Evolutionary conservation across 2,329 filamentous ascomycete genomes (phyloP).

Genomic region (Talaromyces islandicus): DNA sequence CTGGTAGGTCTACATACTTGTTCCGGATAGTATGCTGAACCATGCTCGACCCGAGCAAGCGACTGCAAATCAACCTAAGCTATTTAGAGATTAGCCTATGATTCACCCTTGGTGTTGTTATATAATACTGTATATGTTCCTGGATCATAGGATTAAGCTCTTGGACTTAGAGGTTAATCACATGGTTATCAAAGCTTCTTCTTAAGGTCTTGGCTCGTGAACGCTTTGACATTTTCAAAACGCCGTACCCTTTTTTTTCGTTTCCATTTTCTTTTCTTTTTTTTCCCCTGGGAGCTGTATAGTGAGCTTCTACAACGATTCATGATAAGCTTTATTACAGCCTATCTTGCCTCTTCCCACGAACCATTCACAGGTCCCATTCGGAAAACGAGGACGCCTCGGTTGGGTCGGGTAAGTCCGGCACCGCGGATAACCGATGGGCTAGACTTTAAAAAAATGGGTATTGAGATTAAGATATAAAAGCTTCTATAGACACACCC

Average conservation of each 20-base stretch:
- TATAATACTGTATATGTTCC: no score
- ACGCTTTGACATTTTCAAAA: neutral
- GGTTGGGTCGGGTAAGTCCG: neutral
- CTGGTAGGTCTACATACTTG: neutral
- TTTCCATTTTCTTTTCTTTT: no score
- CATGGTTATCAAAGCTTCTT: neutral
- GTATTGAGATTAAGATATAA: neutral
- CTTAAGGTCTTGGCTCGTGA: neutral
- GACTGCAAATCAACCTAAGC: neutral
- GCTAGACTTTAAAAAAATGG: neutral
- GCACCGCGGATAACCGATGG: neutral
- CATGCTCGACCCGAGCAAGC: neutral
- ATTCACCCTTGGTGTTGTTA: neutral
- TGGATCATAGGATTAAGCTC: neutral
- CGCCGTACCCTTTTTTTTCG: no score
- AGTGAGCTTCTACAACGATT: neutral
- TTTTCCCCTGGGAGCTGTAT: no score
- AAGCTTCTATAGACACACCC: neutral
- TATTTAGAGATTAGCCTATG: neutral
- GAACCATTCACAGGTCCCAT: neutral
- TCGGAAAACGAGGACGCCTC: neutral
- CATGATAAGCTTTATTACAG: neutral
- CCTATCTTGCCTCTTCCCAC: neutral
- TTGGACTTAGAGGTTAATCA: neutral
- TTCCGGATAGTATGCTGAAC: neutral